These are phyloP conservation scores for Urostyla sp. DNA, from an alignment of 73 alveolate genomes.

Conservation along the genomic window DNA sequence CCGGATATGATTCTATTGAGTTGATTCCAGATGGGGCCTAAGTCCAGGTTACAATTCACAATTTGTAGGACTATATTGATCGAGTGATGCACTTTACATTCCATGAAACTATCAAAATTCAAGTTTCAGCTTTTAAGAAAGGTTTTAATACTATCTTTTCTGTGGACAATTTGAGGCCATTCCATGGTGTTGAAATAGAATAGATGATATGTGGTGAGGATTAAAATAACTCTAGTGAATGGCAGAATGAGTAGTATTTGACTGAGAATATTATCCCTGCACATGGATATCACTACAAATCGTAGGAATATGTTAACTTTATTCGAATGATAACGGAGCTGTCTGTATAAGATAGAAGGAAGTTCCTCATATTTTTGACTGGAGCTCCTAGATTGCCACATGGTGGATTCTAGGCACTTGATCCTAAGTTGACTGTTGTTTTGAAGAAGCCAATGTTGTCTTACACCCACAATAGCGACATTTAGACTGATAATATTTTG, in stretches of 20 bases:
- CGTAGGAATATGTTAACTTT: conserved; percentile 66
- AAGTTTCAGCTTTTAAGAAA: conserved; percentile 79
- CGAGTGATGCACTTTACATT: conserved; percentile 73
- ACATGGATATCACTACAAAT: conserved; percentile 84
- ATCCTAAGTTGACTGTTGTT: conserved; percentile 96
- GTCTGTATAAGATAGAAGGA: conserved; percentile 67
- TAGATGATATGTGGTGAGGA: conserved; percentile 82
- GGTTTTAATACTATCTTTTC: conserved; percentile 86
- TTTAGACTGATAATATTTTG: conserved; percentile 71
- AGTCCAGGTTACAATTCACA: conserved; percentile 71
- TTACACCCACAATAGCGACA: conserved; percentile 70
- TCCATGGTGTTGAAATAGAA: conserved; percentile 80
- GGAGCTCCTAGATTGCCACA: conserved; percentile 96
- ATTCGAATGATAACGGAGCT: conserved; percentile 69
- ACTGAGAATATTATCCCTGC: conserved; percentile 81
- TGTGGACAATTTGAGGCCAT: conserved; percentile 76
- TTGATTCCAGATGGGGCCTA: conserved; percentile 78
- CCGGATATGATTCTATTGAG: conserved; percentile 85
- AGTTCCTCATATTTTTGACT: conserved; percentile 81
- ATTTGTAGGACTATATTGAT: conserved; percentile 84
- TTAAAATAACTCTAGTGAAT: conserved; percentile 64
- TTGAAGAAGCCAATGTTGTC: conserved; percentile 82
- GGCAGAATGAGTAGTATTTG: conserved; percentile 63
- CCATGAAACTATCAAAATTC: conserved; percentile 70
- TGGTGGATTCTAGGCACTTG: conserved; percentile 93